Base-by-base conservation (phyloP, 495 filamentous ascomycete species). In the Xylaria cubensis region DNA sequence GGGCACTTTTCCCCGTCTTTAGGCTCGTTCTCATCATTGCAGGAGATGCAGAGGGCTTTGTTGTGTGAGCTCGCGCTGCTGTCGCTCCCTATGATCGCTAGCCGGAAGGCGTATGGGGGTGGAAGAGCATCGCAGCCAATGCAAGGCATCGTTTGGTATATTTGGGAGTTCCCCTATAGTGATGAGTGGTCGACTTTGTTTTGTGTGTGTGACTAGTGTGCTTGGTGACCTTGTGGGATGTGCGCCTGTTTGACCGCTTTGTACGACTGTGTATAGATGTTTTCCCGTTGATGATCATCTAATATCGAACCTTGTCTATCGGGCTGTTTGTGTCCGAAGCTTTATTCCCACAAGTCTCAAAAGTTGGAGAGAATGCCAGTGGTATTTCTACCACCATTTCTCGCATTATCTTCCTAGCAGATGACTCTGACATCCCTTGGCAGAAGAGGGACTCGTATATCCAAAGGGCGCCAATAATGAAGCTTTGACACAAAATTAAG, bases 41-140 rank as follows among this genome's bases (percentile, higher is more conserved):
- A 65, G 21, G 48, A 66, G 36, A 26, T 51, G 26, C 70, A 72
- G 26, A 72, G 70, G 2, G 21, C 62, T 46, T 59, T 67, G 21
- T 72, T 67, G 41, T 72, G 70, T n/a, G 50, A 55, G 29, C 46
- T 48, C 19, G 29, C 17, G 51, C 39, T 64, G 13, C 44, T 48
- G n/a, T 71, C 51, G 1, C 36, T 51, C 26, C 70, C 70, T 34
- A 6, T 24, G 7, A 72, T 6, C 1, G 70, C 70, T 17, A 72
- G 50, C 17, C 42, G 53, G 41, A 72, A 72, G 50, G 70, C 70
- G 24, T 59, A 72, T 2, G 70, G 36, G n/a, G 70, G 70, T 55
- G 70, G 70, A 15, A 72, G 46, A 39, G 51, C 70, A 36, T 72
- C 62, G 36, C 62, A 72, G 15, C 61, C 62, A n/a, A 6, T 65